Evolutionary conservation across 208 protist species (phyloP), one percentile per base, ranked within the genome.

Genomic region (Wallacemonas sp.): DNA sequence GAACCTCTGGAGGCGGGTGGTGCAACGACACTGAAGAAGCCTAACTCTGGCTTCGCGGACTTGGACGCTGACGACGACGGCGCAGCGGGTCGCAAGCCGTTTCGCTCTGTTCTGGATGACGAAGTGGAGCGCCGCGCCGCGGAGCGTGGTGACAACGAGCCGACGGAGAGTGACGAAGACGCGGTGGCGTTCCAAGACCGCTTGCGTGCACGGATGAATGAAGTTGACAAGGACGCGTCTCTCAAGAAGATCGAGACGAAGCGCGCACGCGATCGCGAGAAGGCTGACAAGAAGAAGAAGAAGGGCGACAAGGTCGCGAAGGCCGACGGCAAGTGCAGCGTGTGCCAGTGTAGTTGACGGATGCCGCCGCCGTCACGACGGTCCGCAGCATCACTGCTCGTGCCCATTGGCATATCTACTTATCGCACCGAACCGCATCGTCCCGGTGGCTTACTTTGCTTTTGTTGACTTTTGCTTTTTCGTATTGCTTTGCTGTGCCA

Each of bases 201-300:
- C n/a, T 30, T 73, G 32, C 41, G 52, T 3, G 42, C 64, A 1
- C 67, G 67, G 30, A 66, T 73, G 57, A 60, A 61, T 22, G 58
- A 73, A 21, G 62, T 73, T 30, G 70, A 68, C 27, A 61, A 66
- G 26, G 63, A 69, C 32, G 55, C 61, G 17, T 21, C 33, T 3
- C 32, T 58, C 19, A 48, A 76, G 30, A 63, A 39, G 13, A 42
- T 39, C 12, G 45, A 41, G 21, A 8, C 33, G 24, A 54, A 54
- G 27, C 46, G 46, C 10, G 54, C 48, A 15, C 54, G 38, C 0
- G 59, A 62, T 13, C 48, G 42, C 10, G 60, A 52, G 3, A 67
- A 58, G 37, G 58, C 32, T 17, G 39, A 44, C 4, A 74, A 68
- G 48, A 75, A 69, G 27, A 54, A 54, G 46, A 54, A 54, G 24